Conservation (phyloP, 805 yeast species). For the Candida methanosorbosa region DNA sequence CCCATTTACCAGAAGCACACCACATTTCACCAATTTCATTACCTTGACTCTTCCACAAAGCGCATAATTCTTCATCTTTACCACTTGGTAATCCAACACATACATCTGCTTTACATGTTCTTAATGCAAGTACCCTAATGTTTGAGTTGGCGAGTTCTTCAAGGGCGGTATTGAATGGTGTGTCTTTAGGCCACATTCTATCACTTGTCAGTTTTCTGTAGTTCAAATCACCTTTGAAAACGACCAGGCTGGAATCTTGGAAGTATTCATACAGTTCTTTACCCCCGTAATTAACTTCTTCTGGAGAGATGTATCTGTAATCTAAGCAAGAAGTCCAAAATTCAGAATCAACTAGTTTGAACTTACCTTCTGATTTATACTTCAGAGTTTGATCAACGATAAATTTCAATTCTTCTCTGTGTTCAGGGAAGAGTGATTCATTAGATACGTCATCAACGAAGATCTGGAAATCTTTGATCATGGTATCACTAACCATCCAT, state of each 20-base stretch:
- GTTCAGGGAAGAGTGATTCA: slow-evolving; percentile 40
- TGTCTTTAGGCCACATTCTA: slow-evolving; percentile 76
- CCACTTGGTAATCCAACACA: slow-evolving; percentile 78
- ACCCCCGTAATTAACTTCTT: slow-evolving; percentile 49
- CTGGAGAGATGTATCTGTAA: slow-evolving; percentile 58
- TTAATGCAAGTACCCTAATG: slow-evolving; percentile 60
- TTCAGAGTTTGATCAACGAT: slow-evolving; percentile 37
- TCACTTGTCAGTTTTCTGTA: slow-evolving; percentile 93
- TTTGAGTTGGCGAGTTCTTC: slow-evolving; percentile 57
- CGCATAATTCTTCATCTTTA: slow-evolving; percentile 55
- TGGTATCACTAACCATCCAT: slow-evolving; percentile 97
- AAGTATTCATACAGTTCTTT: slow-evolving; percentile 53
- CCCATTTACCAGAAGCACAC: slow-evolving; percentile 90
- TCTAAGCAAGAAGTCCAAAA: slow-evolving; percentile 85
- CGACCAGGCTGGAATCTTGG: slow-evolving; percentile 54
- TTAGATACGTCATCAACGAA: slow-evolving; percentile 51
- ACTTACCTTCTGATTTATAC: slow-evolving; percentile 36
- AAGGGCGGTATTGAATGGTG: slow-evolving; percentile 64
- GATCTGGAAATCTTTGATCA: slow-evolving; percentile 66
- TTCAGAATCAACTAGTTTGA: slow-evolving; percentile 47
- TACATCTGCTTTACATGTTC: slow-evolving; percentile 97
- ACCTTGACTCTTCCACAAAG: slow-evolving; percentile 46
- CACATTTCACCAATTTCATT: slow-evolving; percentile 67
- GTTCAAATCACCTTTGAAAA: slow-evolving; percentile 93
- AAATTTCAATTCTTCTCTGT: slow-evolving; percentile 36